Evolutionary conservation across 257 asterid genomes (phyloP).

Genomic region (Verbascum thapsus): DNA sequence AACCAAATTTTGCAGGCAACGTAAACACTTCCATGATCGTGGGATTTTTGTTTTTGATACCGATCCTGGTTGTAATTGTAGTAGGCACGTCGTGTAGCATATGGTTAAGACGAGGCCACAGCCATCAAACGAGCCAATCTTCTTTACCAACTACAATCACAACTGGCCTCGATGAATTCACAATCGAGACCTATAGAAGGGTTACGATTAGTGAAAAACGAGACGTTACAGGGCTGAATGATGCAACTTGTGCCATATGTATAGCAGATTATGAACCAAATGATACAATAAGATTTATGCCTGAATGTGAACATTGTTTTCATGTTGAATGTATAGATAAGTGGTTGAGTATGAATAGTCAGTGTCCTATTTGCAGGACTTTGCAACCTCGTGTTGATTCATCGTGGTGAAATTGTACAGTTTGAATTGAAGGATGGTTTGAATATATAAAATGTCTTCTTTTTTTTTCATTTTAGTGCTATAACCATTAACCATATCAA

Average conservation of each 20-base stretch:
- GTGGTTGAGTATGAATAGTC: slow-evolving; percentile 37
- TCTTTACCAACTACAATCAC: slow-evolving; percentile 19
- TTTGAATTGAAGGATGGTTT: too few relatives aligned
- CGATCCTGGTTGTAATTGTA: slow-evolving; percentile 27
- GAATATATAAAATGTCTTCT: too few relatives aligned
- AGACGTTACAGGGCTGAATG: slow-evolving; percentile 24
- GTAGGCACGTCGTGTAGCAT: slow-evolving; percentile 31
- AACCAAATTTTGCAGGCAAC: slow-evolving; percentile 27
- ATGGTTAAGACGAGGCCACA: slow-evolving; percentile 6
- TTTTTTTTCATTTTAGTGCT: too few relatives aligned
- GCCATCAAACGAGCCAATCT: slow-evolving; percentile 20
- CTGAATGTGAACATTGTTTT: slow-evolving; percentile 45
- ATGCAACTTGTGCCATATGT: slow-evolving; percentile 42
- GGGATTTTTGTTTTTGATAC: slow-evolving; percentile 36
- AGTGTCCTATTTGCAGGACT: slow-evolving; percentile 47
- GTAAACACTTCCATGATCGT: slow-evolving; percentile 21
- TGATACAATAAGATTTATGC: slow-evolving; percentile 42
- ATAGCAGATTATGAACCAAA: slow-evolving; percentile 36
- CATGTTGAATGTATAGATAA: slow-evolving; percentile 43
- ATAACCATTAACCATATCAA: too few relatives aligned
- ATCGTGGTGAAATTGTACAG: not conserved
- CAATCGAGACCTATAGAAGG: slow-evolving; percentile 31
- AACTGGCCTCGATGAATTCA: slow-evolving; percentile 31
- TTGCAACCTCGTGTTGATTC: not conserved
- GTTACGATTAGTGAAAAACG: slow-evolving; percentile 35